Conservation (phyloP, 2,329 filamentous ascomycete genomes). For the Exserohilum turcica region DNA sequence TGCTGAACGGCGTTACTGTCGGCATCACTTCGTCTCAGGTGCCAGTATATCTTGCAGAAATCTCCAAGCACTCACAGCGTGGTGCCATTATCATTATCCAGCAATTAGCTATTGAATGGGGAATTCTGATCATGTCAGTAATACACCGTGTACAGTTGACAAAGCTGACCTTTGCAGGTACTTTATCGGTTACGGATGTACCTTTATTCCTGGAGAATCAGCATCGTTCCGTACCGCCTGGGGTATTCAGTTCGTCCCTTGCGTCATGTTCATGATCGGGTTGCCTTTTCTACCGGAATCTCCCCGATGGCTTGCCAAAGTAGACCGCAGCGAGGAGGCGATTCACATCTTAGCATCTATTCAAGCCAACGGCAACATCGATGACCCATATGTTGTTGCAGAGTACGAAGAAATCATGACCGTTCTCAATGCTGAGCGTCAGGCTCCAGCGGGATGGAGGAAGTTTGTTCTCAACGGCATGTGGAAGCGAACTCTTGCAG, state of each 20-base stretch:
- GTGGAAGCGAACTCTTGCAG: constrained; percentile 74
- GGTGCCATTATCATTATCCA: constrained; percentile 73
- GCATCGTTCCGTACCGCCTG: constrained; percentile 45
- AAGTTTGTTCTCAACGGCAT: constrained; percentile 75
- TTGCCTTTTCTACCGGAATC: constrained; percentile 57
- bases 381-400: constrained; percentile 67
- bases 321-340: constrained; percentile 53
- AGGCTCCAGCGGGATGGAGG: constrained; percentile 70
- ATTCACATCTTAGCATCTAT: constrained; percentile 50
- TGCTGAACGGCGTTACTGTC: constrained; percentile 72
- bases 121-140: constrained; percentile 47
- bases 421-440: constrained; percentile 74
- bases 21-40: constrained; percentile 75
- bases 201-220: constrained; percentile 36
- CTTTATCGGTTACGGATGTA: constrained; percentile 44
- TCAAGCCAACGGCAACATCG: constrained; percentile 63
- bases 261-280: constrained; percentile 50
- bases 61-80: constrained; percentile 63
- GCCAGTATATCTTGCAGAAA: constrained; percentile 70
- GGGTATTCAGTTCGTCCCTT: constrained; percentile 47
- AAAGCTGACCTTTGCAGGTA: constrained; percentile 40
- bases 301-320: constrained; percentile 53
- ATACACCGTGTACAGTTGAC: not conserved
- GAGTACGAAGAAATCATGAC: constrained; percentile 76
- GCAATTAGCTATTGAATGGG: constrained; percentile 76